A percentile compares a stretch with the other conserved stretches of the same genome.
These are phyloP conservation scores for Dothistroma septosporum DNA, from an alignment of 2,329 filamentous ascomycete species.

Conservation along the genomic window DNA sequence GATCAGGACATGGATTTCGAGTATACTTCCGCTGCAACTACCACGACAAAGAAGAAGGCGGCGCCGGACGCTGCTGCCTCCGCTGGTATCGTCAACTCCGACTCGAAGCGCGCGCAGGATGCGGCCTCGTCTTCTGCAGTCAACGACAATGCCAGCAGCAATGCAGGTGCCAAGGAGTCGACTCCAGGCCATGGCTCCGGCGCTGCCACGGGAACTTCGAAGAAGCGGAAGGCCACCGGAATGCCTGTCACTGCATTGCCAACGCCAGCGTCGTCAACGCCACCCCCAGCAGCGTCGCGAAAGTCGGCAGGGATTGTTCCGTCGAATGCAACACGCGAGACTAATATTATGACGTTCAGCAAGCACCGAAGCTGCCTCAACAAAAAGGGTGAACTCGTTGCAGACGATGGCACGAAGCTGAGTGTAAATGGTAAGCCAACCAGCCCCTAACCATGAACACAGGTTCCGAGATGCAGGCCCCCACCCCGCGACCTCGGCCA, in stretches of 20 bases:
- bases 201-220: conserved; percentile 57
- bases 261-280: conserved; percentile 22
- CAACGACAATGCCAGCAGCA: conserved; percentile 10
- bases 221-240: conserved; percentile 78
- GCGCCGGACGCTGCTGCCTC: conserved; percentile 25
- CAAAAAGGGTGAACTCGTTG: conserved; percentile 72
- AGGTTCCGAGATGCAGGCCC: conserved; percentile 17
- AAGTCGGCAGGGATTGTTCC: conserved; percentile 36
- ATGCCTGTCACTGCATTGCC: conserved; percentile 29
- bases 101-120: conserved; percentile 13
- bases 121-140: conserved; percentile 9
- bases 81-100: conserved; percentile 9
- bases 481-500: conserved; percentile 24
- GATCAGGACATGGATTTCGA: conserved; percentile 91
- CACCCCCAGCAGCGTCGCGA: conserved; percentile 25
- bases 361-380: conserved; percentile 60
- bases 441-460: conserved; percentile 9
- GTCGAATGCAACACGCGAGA: conserved; percentile 53
- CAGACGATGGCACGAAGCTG: conserved; percentile 85
- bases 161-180: conserved; percentile 16
- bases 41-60: conserved; percentile 36
- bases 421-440: conserved; percentile 72
- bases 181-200: conserved; percentile 46
- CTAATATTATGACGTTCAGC: conserved; percentile 87
- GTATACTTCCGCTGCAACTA: conserved; percentile 43